Base-by-base conservation (phyloP, 177 flowering plant genomes). In the Vitis hybrid region DNA sequence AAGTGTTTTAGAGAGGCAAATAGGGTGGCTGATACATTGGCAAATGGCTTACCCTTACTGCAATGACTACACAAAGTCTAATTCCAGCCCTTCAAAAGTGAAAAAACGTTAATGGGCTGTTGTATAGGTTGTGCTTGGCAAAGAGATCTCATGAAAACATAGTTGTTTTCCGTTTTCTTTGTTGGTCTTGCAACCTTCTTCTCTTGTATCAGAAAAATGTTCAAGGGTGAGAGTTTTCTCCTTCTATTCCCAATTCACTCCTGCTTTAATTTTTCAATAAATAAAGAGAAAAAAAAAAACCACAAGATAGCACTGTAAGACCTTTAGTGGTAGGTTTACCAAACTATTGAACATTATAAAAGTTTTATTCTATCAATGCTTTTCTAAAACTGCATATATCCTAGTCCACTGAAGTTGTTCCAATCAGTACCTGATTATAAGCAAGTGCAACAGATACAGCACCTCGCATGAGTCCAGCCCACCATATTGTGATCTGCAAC, bases 371-470 rank as follows among this genome's bases (percentile, higher is more conserved):
- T 56, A 35, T 55, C 68, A 64, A 18, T 48, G 62, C 32, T 40
- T 19, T 19, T 21, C 17, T 12, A 21, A 2, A 65, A 27, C 24
- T 49, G 7, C 60, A 59, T 21, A 56, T 10, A 24, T 57, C 49
- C 15, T 14, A 62, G 17, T 15, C 64, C 51, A 64, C 19, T 3
- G 51, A 30, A 60, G 21, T 32, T 24, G 61, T 30, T 17, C 30
- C 8, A 35, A 12, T 51, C 46, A 6, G 52, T 74, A 86, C 87
- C 86, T 79, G 75, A 70, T 79, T 83, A 77, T 85, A 87, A 59
- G 89, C 89, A 81, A 87, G 87, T 4, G 91, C 91, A 73, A 87
- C 67, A 9, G 91, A 87, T 2, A 87, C 91, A 71, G 83, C 84
- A 12, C 88, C 88, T 64, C 87, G 69, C 82, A 85, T 82, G 62